These are phyloP conservation scores for Trapa bicornis DNA, from an alignment of 345 rosid genomes.

Conservation along the genomic window DNA sequence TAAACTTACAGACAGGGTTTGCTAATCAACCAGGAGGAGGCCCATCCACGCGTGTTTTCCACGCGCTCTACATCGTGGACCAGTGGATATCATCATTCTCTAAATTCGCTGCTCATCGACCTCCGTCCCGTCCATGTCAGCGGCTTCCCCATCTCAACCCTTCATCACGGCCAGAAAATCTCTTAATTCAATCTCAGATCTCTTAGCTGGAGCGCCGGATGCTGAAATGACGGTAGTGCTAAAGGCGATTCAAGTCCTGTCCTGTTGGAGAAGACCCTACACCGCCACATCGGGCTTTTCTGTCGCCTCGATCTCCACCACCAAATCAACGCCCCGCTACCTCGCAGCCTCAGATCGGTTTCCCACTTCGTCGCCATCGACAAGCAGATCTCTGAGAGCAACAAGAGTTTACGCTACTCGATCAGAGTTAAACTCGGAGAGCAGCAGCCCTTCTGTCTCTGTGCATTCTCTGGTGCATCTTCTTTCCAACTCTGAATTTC, in stretches of 20 bases:
- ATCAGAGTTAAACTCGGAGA: slow-evolving; percentile 38
- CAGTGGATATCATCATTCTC: neutral
- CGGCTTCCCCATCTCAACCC: neutral
- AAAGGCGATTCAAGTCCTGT: slow-evolving; percentile 53
- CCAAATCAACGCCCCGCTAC: slow-evolving; percentile 20
- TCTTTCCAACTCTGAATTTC: neutral
- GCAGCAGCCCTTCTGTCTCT: slow-evolving; percentile 21
- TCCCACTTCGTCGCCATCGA: slow-evolving; percentile 12
- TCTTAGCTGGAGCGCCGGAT: neutral
- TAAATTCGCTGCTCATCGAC: neutral
- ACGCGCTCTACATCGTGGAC: neutral
- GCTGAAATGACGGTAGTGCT: slow-evolving; percentile 29
- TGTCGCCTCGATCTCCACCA: slow-evolving; percentile 8
- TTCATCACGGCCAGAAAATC: neutral
- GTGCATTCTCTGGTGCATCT: slow-evolving; percentile 28
- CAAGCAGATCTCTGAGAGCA: slow-evolving; percentile 14
- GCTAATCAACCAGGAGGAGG: neutral
- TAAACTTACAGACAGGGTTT: too few species aligned
- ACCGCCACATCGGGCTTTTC: slow-evolving; percentile 15
- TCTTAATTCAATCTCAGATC: neutral
- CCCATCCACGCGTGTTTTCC: neutral
- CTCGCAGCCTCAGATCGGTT: slow-evolving; percentile 10
- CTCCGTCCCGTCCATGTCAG: neutral
- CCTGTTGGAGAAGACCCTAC: slow-evolving; percentile 42
- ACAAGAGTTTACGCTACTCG: slow-evolving; percentile 31